These are phyloP conservation scores for Eucalyptus curtisii DNA, from an alignment of 345 rosid genomes.

Conservation along the genomic window DNA sequence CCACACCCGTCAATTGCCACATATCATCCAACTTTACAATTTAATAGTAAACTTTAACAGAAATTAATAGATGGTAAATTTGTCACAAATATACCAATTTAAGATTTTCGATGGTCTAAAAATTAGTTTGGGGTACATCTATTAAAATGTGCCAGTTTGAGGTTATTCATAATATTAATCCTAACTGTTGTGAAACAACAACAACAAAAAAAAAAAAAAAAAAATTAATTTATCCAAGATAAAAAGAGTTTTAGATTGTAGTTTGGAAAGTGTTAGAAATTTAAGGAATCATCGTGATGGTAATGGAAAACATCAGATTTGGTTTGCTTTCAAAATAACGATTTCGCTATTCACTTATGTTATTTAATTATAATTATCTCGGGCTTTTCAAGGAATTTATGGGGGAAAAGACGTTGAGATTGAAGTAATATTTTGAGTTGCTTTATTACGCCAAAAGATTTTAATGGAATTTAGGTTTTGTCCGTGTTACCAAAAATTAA, in stretches of 20 bases:
- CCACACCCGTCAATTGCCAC: rapidly evolving
- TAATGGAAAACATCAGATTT: neutral
- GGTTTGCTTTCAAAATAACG: no score
- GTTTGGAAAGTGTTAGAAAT: neutral
- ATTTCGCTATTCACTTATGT: neutral
- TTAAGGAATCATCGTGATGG: neutral
- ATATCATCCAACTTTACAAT: no score
- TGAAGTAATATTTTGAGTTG: no score
- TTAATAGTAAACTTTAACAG: rapidly evolving
- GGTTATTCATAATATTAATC: no score
- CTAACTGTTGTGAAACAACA: neutral
- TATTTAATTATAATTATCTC: neutral
- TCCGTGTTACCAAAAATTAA: no score
- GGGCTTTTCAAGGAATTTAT: neutral
- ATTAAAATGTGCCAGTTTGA: no score
- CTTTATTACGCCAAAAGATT: neutral
- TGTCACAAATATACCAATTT: rapidly evolving
- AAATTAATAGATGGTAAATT: rapidly evolving
- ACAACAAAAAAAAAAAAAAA: no score
- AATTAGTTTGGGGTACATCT: no score
- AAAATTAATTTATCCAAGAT: neutral
- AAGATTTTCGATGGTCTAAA: rapidly evolving
- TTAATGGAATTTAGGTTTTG: neutral
- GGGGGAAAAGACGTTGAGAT: neutral
- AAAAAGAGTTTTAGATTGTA: neutral